phyloP scores from a whole-genome alignment of 345 rosid species.

The Citrus medica region DNA sequence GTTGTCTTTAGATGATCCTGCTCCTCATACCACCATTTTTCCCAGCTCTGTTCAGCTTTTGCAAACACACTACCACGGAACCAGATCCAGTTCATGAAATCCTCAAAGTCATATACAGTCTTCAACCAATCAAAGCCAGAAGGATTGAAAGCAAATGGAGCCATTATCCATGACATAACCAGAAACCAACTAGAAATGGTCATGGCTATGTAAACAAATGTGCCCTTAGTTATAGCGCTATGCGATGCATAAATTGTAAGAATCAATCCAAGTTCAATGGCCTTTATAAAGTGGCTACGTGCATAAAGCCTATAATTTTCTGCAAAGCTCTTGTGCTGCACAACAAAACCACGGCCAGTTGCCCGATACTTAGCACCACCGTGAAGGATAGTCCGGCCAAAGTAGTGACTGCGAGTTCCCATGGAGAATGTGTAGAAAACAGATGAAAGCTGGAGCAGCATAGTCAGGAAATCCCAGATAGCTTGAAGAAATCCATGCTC shows the following conservation, averaged over 20 bases:
- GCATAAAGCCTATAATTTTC: slow-evolving; percentile 87
- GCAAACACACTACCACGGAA: slow-evolving; percentile 74
- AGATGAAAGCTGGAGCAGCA: slow-evolving; percentile 95
- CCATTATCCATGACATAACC: slow-evolving; percentile 72
- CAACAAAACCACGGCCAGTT: slow-evolving; percentile 96
- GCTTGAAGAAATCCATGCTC: slow-evolving; percentile 96
- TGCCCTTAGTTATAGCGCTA: slow-evolving; percentile 68
- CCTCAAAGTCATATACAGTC: slow-evolving; percentile 86
- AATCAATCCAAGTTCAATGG: slow-evolving; percentile 81
- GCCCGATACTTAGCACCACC: slow-evolving; percentile 99
- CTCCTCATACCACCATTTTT: slow-evolving; percentile 93
- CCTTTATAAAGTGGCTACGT: slow-evolving; percentile 85
- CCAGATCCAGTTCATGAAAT: slow-evolving; percentile 92
- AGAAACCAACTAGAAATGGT: slow-evolving; percentile 92
- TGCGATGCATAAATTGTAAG: slow-evolving; percentile 75
- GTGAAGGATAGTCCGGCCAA: slow-evolving; percentile 93
- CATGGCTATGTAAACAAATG: slow-evolving; percentile 78
- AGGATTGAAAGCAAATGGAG: slow-evolving; percentile 88
- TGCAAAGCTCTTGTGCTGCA: slow-evolving; percentile 88
- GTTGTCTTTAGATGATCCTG: slow-evolving; percentile 86
- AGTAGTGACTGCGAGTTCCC: slow-evolving; percentile 96
- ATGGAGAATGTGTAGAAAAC: slow-evolving; percentile 92
- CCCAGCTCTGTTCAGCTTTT: slow-evolving; percentile 94
- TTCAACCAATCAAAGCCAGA: slow-evolving; percentile 98
- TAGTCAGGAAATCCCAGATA: slow-evolving; percentile 90